Evolutionary conservation across 192 early-diverging fungal species (phyloP).

Genomic region (Coemansia sp.): DNA sequence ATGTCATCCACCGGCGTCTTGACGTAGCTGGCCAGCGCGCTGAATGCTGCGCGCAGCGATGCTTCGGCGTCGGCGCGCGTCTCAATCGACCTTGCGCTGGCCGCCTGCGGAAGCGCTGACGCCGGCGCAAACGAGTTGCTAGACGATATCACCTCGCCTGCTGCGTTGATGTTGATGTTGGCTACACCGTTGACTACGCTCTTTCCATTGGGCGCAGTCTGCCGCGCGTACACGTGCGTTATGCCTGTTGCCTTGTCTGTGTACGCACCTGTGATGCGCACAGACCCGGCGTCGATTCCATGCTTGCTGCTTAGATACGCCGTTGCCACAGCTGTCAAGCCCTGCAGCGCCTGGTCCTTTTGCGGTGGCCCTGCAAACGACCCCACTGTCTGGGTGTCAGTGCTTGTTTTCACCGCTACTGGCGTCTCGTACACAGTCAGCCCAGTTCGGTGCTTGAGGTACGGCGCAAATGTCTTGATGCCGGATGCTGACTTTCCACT

Average conservation of each 20-base stretch:
- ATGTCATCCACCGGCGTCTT: neutral
- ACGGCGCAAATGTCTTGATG: conserved; percentile 24
- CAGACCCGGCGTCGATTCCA: conserved; percentile 8
- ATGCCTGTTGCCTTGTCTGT: conserved; percentile 70
- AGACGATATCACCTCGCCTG: conserved; percentile 68
- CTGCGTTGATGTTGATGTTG: conserved; percentile 73
- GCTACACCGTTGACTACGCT: conserved; percentile 83
- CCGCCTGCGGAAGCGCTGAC: neutral
- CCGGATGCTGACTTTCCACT: neutral
- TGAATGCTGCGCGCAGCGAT: neutral
- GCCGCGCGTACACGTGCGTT: conserved; percentile 86
- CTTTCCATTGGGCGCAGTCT: conserved; percentile 62
- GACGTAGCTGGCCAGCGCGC: conserved; percentile 4
- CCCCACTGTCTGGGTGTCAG: neutral
- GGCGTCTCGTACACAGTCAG: conserved; percentile 24
- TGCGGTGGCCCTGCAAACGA: conserved; percentile 6
- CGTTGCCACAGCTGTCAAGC: neutral
- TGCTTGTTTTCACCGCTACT: conserved; percentile 5
- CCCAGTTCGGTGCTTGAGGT: conserved; percentile 10
- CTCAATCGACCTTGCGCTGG: neutral
- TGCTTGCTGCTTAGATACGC: conserved; percentile 14
- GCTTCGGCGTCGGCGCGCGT: neutral
- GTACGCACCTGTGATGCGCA: conserved; percentile 66
- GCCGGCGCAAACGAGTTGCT: conserved; percentile 64
- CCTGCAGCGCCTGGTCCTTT: neutral